Base-by-base conservation (phyloP, 257 asterid genomes). In the Galeopsis tetrahit region DNA sequence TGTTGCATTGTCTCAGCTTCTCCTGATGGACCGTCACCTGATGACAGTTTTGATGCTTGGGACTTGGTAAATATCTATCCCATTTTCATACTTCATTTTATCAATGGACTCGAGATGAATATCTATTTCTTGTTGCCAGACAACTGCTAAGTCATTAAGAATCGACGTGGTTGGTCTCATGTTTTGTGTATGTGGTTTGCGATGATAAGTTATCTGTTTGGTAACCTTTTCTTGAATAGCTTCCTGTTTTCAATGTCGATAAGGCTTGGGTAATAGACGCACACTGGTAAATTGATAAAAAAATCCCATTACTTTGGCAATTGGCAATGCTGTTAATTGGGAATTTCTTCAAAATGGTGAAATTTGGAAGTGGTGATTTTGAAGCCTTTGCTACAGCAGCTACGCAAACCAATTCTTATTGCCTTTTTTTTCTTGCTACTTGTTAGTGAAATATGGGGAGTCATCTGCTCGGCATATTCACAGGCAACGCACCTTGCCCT, bases 1-100 rank as follows among this genome's bases (percentile, higher is more conserved):
- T 59, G 62, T 63, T 73, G 64, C 71, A 44, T 68, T 73, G 63
- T 76, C 57, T 63, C 90, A 86, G 90, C 73, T 79, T 81, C 76
- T 66, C 75, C 81, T 63, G 84, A 70, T 72, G 90, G 81, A 59
- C 70, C 65, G 11, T 75, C 82, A 28, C 48, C 88, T 62, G 78
- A 74, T 53, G 53, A 77, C 73, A 79, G 79, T 75, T 70, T 66
- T 72, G 52, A 48, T 46, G 81, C 71, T 71, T 70, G 78, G 68
- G 76, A 79, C 67, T 69, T 79, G 86, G 90, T 86, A 85, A 80
- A 59, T 10, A 66, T 62, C 63, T 67, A 10, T 51, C 55, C 58
- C 17, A 14, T 60, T 74, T 77, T 36, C 43, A 31, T 49, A 10
- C 31, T 10, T 44, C 49, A 14, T 42, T 11, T 35, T 35, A 4